Percentiles rank a stretch among this genome's conserved stretches.
Evolutionary conservation across 2,329 filamentous ascomycete species (phyloP).

Genomic region (Epicoccum nigrum): DNA sequence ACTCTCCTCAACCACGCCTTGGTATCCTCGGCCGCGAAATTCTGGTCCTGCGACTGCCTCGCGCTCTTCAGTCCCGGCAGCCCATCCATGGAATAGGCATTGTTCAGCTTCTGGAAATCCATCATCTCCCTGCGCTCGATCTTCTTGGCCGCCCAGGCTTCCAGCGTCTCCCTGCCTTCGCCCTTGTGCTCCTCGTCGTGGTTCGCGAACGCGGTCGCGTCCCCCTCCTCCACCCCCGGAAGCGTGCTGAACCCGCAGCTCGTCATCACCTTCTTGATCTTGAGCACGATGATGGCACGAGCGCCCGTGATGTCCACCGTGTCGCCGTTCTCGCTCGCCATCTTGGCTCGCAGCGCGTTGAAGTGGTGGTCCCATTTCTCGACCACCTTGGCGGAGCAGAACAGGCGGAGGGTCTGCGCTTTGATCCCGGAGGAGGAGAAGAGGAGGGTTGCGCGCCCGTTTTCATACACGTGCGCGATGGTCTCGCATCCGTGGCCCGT

Average conservation of each 20-base stretch:
- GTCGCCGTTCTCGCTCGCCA: constrained; percentile 48
- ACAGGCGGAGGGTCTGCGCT: constrained; percentile 69
- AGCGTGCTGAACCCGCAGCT: constrained; percentile 71
- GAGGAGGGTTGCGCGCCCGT: constrained; percentile 75
- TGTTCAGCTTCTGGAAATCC: constrained; percentile 64
- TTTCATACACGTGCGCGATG: constrained; percentile 76
- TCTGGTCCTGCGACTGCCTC: constrained; percentile 54
- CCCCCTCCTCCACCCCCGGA: constrained; percentile 30
- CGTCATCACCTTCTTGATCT: constrained; percentile 69
- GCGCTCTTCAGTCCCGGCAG: constrained; percentile 49
- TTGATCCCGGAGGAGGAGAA: constrained; percentile 69
- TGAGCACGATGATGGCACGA: constrained; percentile 65
- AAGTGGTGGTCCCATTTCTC: constrained; percentile 62
- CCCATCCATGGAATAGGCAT: constrained; percentile 47
- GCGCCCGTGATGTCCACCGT: constrained; percentile 32
- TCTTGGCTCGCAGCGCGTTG: constrained; percentile 45
- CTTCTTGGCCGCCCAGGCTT: constrained; percentile 57
- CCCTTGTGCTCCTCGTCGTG: constrained; percentile 22
- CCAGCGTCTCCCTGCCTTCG: constrained; percentile 60
- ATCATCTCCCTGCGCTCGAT: constrained; percentile 58
- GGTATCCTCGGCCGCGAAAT: constrained; percentile 53
- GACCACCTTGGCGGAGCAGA: constrained; percentile 64
- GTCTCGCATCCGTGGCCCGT: constrained; percentile 80
- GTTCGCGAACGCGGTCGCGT: constrained; percentile 30
- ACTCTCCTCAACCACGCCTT: constrained; percentile 36